These are phyloP conservation scores for Metschnikowia noctiluminum DNA, from an alignment of 805 yeast species.

Conservation along the genomic window DNA sequence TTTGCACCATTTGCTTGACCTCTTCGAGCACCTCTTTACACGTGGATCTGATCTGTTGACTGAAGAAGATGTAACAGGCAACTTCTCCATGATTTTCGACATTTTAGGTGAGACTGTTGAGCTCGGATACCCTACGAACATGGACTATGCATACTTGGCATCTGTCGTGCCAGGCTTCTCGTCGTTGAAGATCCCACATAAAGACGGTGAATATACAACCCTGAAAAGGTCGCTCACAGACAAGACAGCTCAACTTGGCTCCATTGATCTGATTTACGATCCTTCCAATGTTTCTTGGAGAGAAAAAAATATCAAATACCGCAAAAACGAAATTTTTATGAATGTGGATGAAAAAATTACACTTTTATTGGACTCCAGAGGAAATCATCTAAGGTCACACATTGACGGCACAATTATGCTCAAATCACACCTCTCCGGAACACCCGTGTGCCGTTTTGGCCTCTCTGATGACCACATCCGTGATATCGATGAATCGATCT, in stretches of 20 bases:
- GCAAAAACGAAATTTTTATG: constrained; percentile 75
- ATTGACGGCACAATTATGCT: constrained; percentile 74
- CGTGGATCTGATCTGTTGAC: constrained; percentile 16
- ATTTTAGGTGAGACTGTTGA: constrained; percentile 72
- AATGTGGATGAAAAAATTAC: constrained; percentile 75
- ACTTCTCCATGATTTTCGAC: constrained; percentile 71
- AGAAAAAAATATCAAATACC: constrained; percentile 62
- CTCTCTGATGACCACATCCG: constrained; percentile 49
- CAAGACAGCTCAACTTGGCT: constrained; percentile 2
- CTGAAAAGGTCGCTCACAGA: constrained; percentile 8
- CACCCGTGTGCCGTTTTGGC: constrained; percentile 81
- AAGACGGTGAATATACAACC: background rate
- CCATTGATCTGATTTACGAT: constrained; percentile 16
- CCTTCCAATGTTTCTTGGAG: constrained; percentile 61
- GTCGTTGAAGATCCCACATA: constrained; percentile 4
- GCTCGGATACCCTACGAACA: constrained; percentile 71
- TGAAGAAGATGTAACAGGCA: constrained; percentile 51
- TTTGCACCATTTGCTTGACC: constrained; percentile 55
- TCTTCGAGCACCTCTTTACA: constrained; percentile 40
- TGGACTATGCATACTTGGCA: constrained; percentile 40
- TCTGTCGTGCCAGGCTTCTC: constrained; percentile 16
- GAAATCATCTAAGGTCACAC: constrained; percentile 61
- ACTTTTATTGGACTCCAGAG: constrained; percentile 62
- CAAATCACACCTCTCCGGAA: constrained; percentile 72
- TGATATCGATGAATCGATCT: constrained; percentile 34